phyloP scores from a whole-genome alignment of 768 basidiomycete genomes.

The Xanthoconium stramineum region DNA sequence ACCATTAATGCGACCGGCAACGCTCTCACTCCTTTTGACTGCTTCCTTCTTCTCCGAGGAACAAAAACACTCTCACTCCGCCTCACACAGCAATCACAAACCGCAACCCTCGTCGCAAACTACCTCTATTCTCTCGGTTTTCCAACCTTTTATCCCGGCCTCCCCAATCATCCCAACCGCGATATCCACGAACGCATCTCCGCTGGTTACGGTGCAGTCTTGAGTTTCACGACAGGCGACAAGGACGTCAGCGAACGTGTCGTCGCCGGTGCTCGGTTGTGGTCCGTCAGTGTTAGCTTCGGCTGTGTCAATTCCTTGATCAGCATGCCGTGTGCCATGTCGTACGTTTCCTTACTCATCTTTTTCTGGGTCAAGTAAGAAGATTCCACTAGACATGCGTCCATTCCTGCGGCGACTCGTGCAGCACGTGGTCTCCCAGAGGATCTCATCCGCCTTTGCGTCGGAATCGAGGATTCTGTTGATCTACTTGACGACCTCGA shows the following conservation, averaged over 20 bases:
- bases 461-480: constrained; percentile 93
- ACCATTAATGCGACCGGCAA: constrained; percentile 93
- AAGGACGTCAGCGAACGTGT: constrained; percentile 88
- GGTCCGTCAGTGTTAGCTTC: constrained; percentile 98
- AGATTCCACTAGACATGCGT: constrained; percentile 67
- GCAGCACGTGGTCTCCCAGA: constrained; percentile 98
- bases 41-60: constrained; percentile 92
- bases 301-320: constrained; percentile 98
- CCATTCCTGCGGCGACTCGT: constrained; percentile 92
- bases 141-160: constrained; percentile 88
- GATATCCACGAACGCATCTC: constrained; percentile 92
- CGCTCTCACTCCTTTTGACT: constrained; percentile 92
- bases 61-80: constrained; percentile 95
- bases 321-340: constrained; percentile 99
- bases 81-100: constrained; percentile 90
- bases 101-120: constrained; percentile 77
- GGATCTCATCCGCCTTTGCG: constrained; percentile 95
- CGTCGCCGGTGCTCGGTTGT: constrained; percentile 87
- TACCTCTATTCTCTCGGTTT: constrained; percentile 87
- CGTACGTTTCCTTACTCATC: constrained; percentile 57
- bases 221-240: constrained; percentile 93
- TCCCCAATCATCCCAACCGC: constrained; percentile 74
- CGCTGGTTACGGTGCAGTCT: constrained; percentile 86
- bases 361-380: background rate
- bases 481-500: constrained; percentile 96